These are phyloP conservation scores for Solanum lycopersicoides DNA, from an alignment of 257 asterid genomes.

Conservation along the genomic window DNA sequence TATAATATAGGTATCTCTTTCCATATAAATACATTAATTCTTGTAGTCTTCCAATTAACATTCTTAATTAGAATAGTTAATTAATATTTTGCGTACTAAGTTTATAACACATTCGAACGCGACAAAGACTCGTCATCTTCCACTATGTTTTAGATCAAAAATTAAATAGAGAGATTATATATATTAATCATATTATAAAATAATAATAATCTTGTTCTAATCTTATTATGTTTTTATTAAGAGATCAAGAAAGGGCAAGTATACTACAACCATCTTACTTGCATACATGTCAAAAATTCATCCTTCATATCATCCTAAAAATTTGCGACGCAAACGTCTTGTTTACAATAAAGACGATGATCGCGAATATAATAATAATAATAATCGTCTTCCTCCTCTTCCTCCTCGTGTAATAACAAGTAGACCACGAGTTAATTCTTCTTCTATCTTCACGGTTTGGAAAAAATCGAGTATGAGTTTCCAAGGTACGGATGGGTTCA, in stretches of 20 bases:
- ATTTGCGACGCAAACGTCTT: background rate
- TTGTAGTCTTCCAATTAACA: background rate
- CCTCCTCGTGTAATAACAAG: background rate
- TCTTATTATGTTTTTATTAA: background rate
- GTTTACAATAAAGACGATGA: background rate
- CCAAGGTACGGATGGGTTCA: conserved; percentile 35
- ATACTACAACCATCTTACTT: background rate
- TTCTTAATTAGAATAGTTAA: background rate
- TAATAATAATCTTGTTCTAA: background rate
- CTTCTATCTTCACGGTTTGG: conserved; percentile 24
- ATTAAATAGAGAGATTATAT: background rate
- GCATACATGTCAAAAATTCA: conserved; percentile 9
- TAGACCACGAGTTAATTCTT: background rate
- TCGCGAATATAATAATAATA: background rate
- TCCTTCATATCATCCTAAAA: conserved; percentile 1
- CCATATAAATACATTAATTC: background rate
- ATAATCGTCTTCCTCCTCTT: background rate
- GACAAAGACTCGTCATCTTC: background rate
- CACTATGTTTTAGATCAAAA: background rate
- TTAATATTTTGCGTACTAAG: background rate
- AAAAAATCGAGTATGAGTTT: conserved; percentile 35
- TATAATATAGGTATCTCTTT: background rate
- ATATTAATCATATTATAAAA: background rate
- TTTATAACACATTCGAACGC: background rate
- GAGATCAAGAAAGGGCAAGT: background rate